Percentiles rank a stretch among this genome's conserved stretches.
Evolutionary conservation across 345 rosid genomes (phyloP).

Genomic region (Populus davidiana): DNA sequence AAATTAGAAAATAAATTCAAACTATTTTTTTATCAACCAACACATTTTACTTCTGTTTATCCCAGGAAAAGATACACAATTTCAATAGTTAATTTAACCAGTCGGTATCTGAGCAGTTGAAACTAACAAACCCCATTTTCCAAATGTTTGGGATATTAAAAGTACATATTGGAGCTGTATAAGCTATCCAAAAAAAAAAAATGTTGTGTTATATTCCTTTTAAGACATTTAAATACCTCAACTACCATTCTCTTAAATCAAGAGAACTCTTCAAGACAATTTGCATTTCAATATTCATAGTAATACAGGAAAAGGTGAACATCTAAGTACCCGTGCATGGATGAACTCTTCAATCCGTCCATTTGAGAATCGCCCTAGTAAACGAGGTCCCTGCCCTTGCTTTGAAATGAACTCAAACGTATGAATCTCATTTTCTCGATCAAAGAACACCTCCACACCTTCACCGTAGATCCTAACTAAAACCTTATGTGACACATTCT

Average conservation of each 20-base stretch:
- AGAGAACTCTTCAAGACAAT: not conserved
- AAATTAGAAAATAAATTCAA: not conserved
- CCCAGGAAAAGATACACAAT: not conserved
- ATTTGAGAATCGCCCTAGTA: slow-evolving; percentile 26
- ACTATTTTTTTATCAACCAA: not conserved
- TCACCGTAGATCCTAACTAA: slow-evolving; percentile 33
- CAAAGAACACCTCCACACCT: slow-evolving; percentile 31
- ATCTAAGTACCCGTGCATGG: slow-evolving; percentile 25
- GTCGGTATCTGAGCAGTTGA: not conserved
- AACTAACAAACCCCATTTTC: not conserved
- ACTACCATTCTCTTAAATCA: not conserved
- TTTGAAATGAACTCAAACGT: slow-evolving; percentile 35
- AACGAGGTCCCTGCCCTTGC: slow-evolving; percentile 35
- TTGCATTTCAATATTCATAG: not conserved
- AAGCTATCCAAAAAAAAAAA: too few species aligned
- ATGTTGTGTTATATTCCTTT: not conserved
- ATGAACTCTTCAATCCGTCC: slow-evolving; percentile 38
- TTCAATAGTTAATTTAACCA: not conserved
- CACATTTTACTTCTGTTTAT: not conserved
- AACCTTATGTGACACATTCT: slow-evolving; percentile 18
- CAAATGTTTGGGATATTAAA: not conserved
- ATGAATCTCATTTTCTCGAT: slow-evolving; percentile 23
- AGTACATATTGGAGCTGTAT: not conserved
- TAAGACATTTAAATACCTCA: not conserved
- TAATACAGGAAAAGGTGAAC: not conserved